Base-by-base conservation (phyloP, 106 monocot species). In the Amphibolis antarctica region DNA sequence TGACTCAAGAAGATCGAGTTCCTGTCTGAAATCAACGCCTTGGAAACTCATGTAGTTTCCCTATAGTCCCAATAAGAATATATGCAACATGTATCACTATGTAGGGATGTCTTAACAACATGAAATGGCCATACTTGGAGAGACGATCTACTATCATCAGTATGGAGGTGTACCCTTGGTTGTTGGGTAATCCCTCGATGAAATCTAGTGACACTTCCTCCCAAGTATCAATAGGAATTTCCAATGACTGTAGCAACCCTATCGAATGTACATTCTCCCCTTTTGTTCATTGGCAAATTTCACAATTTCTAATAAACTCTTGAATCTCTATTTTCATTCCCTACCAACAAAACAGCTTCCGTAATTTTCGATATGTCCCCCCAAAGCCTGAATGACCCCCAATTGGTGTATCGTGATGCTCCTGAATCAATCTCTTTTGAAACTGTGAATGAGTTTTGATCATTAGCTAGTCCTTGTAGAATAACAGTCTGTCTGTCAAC, bases 201-300 rank as follows among this genome's bases (percentile, higher is more conserved):
- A 71, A 71, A 10, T 71, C 63, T 53, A 63, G 53, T 0, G 52
- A 24, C 10, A 71, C 30, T 11, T 61, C 61, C 21, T 61, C 17
- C 7, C 5, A 43, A 3, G 20, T 30, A 21, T 1, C 18, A 9
- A 12, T 28, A 0, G 61, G 61, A 43, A 61, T 44, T n/a, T 17
- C 43, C 22, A 43, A 14, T 0, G 30, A 22, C 12, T 59, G 59
- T 12, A 59, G 27, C 18, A 59, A 15, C 13, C 59, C 5, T 17
- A 14, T 14, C 4, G 26, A 36, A 0, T 11, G 0, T 1, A 14
- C 1, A 0, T 14, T 51, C 0, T 50, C 50, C 0, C 1, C 0
- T 17, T 70, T 70, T 9, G 12, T 51, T 12, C 51, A 4, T 6
- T 60, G 30, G 27, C 51, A 70, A 0, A 70, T 31, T 12, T 70